A percentile compares a stretch with the other conserved stretches of the same genome.
These are phyloP conservation scores for Kernera saxatilis DNA, from an alignment of 345 rosid species.

Conservation along the genomic window DNA sequence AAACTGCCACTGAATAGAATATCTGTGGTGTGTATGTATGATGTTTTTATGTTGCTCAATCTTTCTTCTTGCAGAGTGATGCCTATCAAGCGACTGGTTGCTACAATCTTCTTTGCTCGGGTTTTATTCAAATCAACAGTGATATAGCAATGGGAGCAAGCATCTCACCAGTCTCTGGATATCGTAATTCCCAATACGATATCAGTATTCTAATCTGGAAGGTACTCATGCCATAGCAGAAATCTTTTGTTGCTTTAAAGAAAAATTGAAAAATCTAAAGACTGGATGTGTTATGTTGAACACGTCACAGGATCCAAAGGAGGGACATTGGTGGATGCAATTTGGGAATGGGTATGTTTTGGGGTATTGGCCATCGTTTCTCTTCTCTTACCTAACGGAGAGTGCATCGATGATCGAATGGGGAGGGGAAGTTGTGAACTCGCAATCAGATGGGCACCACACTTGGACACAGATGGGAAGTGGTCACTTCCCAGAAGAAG, in stretches of 20 bases:
- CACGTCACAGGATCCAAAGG: conserved; percentile 73
- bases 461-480: conserved; percentile 98
- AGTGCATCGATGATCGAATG: conserved; percentile 96
- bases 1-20: not conserved
- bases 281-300: not conserved
- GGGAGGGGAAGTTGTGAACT: conserved; percentile 99
- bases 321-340: conserved; percentile 99
- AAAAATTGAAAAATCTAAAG: not conserved
- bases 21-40: not conserved
- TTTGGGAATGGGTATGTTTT: conserved; percentile 77
- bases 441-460: conserved; percentile 75
- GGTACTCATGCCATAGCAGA: conserved; percentile 36
- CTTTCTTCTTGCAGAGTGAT: conserved; percentile 60
- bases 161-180: conserved; percentile 90
- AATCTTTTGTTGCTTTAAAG: not conserved
- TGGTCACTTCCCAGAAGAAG: conserved; percentile 93
- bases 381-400: conserved; percentile 91
- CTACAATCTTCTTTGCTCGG: conserved; percentile 97
- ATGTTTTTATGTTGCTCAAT: not conserved
- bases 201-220: conserved; percentile 97
- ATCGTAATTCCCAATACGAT: conserved; percentile 79
- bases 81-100: conserved; percentile 99
- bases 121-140: conserved; percentile 89
- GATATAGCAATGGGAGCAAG: conserved; percentile 98
- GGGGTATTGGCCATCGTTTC: conserved; percentile 95